These are phyloP conservation scores for Hyaloscypha variabilis DNA, from an alignment of 495 filamentous ascomycete species.

Conservation along the genomic window DNA sequence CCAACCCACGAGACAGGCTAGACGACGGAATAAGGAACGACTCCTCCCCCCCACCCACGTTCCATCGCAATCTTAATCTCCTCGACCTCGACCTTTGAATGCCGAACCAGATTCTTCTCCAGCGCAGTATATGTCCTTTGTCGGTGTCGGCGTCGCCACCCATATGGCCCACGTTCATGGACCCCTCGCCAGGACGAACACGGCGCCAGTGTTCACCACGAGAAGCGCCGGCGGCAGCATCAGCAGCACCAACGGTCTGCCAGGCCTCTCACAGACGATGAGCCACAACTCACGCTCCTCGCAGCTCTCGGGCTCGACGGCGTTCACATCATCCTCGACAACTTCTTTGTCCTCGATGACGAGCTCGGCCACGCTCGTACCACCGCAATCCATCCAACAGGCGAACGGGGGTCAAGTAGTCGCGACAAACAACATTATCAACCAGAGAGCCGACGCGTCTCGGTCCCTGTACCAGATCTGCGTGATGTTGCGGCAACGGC, in stretches of 20 bases:
- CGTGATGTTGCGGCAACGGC: slow-evolving; percentile 74
- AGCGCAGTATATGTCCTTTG: slow-evolving; percentile 24
- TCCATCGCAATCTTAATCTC: neutral
- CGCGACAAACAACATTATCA: slow-evolving; percentile 90
- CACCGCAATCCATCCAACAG: slow-evolving; percentile 28
- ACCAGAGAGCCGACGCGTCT: slow-evolving; percentile 84
- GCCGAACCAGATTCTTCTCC: slow-evolving; percentile 19
- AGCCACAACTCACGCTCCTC: slow-evolving; percentile 51
- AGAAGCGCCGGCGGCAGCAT: slow-evolving; percentile 27
- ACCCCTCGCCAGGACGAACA: slow-evolving; percentile 51
- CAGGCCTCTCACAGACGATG: slow-evolving; percentile 42
- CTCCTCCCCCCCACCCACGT: neutral
- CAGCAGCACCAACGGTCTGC: slow-evolving; percentile 25
- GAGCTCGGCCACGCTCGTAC: slow-evolving; percentile 40
- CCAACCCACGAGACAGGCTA: slow-evolving; percentile 16
- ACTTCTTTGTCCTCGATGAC: slow-evolving; percentile 46
- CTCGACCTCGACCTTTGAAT: slow-evolving; percentile 24
- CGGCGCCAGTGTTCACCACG: slow-evolving; percentile 47
- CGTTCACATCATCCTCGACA: slow-evolving; percentile 47
- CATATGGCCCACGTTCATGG: slow-evolving; percentile 51
- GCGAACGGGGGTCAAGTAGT: slow-evolving; percentile 60
- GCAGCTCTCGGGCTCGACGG: slow-evolving; percentile 55
- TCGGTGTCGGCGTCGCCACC: slow-evolving; percentile 20
- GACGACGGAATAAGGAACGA: slow-evolving; percentile 11
- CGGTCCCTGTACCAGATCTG: slow-evolving; percentile 95